Conservation (phyloP, 225 moss, liverwort and hornwort species). For the Antitrichia curtipendula region DNA sequence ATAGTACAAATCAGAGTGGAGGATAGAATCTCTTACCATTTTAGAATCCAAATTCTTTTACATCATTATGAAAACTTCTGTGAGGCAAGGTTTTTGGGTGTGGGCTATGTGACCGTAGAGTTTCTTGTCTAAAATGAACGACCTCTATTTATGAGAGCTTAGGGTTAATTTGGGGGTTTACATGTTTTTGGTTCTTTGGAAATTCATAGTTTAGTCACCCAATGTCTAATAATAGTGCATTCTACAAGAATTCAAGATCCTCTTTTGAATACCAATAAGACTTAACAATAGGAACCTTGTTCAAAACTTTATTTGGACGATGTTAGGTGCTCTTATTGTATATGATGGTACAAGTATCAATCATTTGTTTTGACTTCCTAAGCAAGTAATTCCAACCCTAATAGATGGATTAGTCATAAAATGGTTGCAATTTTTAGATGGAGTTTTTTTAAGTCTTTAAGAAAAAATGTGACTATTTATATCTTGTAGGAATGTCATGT, state of each 20-base stretch:
- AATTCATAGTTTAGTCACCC: not conserved
- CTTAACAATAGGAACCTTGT: fast-evolving
- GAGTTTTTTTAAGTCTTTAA: fast-evolving
- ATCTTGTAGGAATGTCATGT: not conserved
- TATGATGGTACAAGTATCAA: not conserved
- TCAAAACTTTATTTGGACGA: not conserved
- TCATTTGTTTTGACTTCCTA: too few species aligned
- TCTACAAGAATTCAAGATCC: fast-evolving
- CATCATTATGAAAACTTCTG: not conserved
- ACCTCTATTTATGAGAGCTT: too few species aligned
- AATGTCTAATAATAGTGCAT: not conserved
- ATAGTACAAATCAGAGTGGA: not conserved
- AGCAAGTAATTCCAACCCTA: not conserved
- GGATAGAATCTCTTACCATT: not conserved
- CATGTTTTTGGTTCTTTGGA: not conserved
- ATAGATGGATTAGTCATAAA: too few species aligned
- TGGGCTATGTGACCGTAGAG: fast-evolving
- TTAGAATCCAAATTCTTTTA: not conserved
- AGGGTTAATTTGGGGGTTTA: not conserved
- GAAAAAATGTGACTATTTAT: too few species aligned
- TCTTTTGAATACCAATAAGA: fast-evolving
- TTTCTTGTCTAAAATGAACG: not conserved
- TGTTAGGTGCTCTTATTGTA: not conserved
- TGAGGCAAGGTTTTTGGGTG: not conserved
- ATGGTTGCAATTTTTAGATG: not conserved